Conservation (phyloP, 1,284 basidiomycete genomes). For the Neolentinus lepideus region DNA sequence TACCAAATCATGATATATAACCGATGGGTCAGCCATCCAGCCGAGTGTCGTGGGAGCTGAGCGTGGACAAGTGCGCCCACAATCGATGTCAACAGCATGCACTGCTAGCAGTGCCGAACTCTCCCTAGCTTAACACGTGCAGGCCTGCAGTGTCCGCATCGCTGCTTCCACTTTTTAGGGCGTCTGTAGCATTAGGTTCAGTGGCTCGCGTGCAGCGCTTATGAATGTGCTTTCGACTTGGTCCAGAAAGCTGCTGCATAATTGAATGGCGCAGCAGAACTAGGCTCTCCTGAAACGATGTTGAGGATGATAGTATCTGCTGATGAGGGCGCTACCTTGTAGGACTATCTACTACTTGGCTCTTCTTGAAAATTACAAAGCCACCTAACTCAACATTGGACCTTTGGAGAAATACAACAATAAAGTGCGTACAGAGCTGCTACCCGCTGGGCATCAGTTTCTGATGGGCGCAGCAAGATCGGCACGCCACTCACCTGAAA, state of each 20-base stretch:
- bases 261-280: too few species aligned
- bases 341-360: too few species aligned
- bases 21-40: neutral
- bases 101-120: neutral
- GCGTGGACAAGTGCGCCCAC: constrained; percentile 1
- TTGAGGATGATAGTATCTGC: too few species aligned
- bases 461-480: neutral
- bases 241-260: too few species aligned
- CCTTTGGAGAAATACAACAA: too few species aligned
- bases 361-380: too few species aligned
- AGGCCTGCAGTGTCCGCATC: neutral
- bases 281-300: too few species aligned
- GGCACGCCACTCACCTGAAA: neutral
- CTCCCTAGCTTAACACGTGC: neutral
- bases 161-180: neutral
- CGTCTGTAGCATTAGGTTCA: neutral
- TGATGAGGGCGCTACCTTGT: too few species aligned
- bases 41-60: neutral
- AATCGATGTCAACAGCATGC: neutral
- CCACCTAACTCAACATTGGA: too few species aligned
- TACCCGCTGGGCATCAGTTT: too few species aligned
- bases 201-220: neutral
- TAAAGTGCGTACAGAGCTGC: too few species aligned
- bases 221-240: neutral
- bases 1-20: neutral